Conservation (phyloP, 2,329 filamentous ascomycete species). For the Aspergillus sp. region DNA sequence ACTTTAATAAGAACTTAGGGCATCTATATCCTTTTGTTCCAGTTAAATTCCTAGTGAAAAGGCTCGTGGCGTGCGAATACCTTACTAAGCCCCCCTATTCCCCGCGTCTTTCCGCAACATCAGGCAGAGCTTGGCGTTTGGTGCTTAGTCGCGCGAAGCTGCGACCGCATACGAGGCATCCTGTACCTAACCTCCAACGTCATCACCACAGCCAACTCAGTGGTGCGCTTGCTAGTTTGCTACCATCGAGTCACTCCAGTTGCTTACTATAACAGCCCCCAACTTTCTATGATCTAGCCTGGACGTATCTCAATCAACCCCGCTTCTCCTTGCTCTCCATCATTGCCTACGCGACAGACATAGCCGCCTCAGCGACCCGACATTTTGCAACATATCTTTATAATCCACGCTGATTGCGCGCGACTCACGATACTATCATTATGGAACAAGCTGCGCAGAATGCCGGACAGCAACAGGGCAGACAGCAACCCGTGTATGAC, state of each 20-base stretch:
- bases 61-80: too few relatives aligned
- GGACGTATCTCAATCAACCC: too few relatives aligned
- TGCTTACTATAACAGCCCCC: too few relatives aligned
- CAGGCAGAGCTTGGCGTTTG: background rate
- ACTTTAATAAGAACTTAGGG: background rate
- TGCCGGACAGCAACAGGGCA: conserved; percentile 58
- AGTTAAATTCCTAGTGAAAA: too few relatives aligned
- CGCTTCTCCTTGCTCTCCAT: too few relatives aligned
- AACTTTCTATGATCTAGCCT: too few relatives aligned
- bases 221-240: too few relatives aligned
- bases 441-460: conserved; percentile 59
- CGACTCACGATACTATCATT: background rate
- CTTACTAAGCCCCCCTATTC: background rate
- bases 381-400: too few relatives aligned
- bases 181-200: background rate
- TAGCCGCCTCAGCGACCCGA: too few relatives aligned
- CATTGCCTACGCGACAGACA: too few relatives aligned
- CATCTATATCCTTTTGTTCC: too few relatives aligned
- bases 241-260: too few relatives aligned
- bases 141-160: background rate
- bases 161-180: background rate
- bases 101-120: background rate
- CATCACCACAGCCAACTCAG: background rate
- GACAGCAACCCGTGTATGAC: conserved; percentile 68
- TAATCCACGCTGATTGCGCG: background rate